phyloP scores from a whole-genome alignment of 179 eudicot species.

The Nepenthes alata region DNA sequence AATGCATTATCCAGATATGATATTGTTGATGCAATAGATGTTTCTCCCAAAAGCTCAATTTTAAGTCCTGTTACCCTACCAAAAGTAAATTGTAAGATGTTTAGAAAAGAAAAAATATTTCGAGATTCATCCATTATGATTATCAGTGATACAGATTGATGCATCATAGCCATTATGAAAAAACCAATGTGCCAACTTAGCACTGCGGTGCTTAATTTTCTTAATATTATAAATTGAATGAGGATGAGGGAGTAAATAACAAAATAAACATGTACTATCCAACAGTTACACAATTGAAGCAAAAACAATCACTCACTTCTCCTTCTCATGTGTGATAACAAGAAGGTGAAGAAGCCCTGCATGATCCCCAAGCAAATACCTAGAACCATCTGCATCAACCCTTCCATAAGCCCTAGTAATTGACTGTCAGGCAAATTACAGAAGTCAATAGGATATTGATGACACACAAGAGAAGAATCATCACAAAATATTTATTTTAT shows the following conservation, averaged over 20 bases:
- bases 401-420: conserved; percentile 92
- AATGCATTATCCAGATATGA: conserved; percentile 93
- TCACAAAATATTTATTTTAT: too few species aligned
- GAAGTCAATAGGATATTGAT: not conserved
- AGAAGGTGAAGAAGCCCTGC: conserved; percentile 91
- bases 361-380: conserved; percentile 92
- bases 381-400: conserved; percentile 95
- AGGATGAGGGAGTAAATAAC: not conserved
- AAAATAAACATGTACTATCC: not conserved
- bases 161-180: too few species aligned
- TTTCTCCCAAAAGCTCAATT: conserved; percentile 94
- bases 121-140: too few species aligned
- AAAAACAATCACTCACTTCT: conserved; percentile 54
- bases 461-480: too few species aligned
- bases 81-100: not conserved
- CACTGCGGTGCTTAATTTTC: too few species aligned
- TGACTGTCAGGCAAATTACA: conserved; percentile 31
- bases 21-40: conserved; percentile 87
- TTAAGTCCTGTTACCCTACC: conserved; percentile 92
- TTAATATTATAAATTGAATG: not conserved
- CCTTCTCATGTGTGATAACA: conserved; percentile 92
- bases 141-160: too few species aligned
- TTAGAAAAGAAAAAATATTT: too few species aligned
- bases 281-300: not conserved
- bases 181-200: too few species aligned